Percentiles rank a stretch among this genome's conserved stretches.
These are phyloP conservation scores for Boletus rubroflammeus DNA, from an alignment of 768 basidiomycete genomes.

Conservation along the genomic window DNA sequence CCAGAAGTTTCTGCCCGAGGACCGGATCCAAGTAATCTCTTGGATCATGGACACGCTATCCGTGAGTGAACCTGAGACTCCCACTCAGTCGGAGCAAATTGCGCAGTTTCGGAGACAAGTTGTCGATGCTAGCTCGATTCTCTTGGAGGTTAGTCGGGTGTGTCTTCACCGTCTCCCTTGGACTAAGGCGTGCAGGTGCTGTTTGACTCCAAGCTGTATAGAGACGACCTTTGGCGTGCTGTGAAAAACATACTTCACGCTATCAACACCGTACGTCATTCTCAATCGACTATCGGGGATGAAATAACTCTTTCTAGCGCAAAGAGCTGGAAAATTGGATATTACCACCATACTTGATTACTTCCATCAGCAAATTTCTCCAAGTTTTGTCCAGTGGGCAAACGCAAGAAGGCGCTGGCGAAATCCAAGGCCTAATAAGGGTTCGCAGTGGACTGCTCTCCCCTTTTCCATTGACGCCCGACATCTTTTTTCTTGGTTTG, in stretches of 20 bases:
- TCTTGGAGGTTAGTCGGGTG: slow-evolving; percentile 41
- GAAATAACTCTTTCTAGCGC: slow-evolving; percentile 38
- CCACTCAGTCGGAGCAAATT: slow-evolving; percentile 26
- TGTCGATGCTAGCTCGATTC: slow-evolving; percentile 46
- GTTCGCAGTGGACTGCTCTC: slow-evolving; percentile 50
- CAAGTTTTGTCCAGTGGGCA: slow-evolving; percentile 26
- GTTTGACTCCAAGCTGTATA: slow-evolving; percentile 25
- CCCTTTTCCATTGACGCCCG: slow-evolving; percentile 36
- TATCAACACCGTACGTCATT: slow-evolving; percentile 26
- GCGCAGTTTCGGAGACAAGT: slow-evolving; percentile 42
- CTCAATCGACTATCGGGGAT: slow-evolving; percentile 3
- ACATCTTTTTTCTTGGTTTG: slow-evolving; percentile 40
- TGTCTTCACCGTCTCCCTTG: not conserved
- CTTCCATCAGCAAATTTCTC: slow-evolving; percentile 31
- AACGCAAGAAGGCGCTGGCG: slow-evolving; percentile 23
- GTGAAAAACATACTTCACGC: slow-evolving; percentile 21
- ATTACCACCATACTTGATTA: slow-evolving; percentile 38
- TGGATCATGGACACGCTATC: slow-evolving; percentile 43
- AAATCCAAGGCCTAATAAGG: slow-evolving; percentile 47
- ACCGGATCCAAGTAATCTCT: slow-evolving; percentile 44
- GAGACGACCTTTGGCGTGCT: slow-evolving; percentile 20
- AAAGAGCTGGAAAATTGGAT: slow-evolving; percentile 42
- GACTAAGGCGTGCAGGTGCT: slow-evolving; percentile 12
- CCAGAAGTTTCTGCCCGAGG: slow-evolving; percentile 40
- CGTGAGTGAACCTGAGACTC: slow-evolving; percentile 34